Evolutionary conservation across 441 rosid genomes (phyloP), one percentile per base, ranked within the genome.

Genomic region (Eutrema salsugineum): DNA sequence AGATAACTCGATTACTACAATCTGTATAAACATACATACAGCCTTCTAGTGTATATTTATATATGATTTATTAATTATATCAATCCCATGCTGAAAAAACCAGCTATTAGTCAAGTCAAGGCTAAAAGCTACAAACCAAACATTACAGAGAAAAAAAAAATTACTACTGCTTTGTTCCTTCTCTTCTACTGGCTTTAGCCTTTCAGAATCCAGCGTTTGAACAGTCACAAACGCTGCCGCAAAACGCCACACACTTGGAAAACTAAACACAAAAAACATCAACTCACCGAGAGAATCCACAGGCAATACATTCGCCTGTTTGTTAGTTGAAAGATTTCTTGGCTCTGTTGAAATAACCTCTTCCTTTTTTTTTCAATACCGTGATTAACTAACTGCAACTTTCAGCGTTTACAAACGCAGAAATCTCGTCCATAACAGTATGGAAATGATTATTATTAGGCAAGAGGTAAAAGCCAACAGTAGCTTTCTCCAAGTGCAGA

Each of bases 391-490:
- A 80, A 74, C 46, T 66, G 77, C 61, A 83, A 71, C 68, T 33
- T 53, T 68, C 59, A 5, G 79, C 75, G 80, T 79, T 69, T 73
- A 88, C 86, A 71, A 88, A 88, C 73, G 77, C 76, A 36, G 74
- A 77, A 10, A 88, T 83, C 83, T 88, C 84, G 19, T 82, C 85
- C 93, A 88, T 88, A 61, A 88, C 84, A 0, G 59, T 73, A 53
- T 86, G 81, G 70, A 86, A 88, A 68, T 88, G 80, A 14, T 63
- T 75, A 35, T 88, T 86, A 65, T 88, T 88, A 9, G 93, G 88
- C 73, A 88, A 70, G 53, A 88, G 80, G 68, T 88, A 88, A 77
- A 88, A 88, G 10, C 93, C 93, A 20, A 88, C 61, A 0, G 93
- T 88, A 33, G 93, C 93, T 64, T 79, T 78, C 68, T 86, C 87